Evolutionary conservation across 2,329 filamentous ascomycete species (phyloP).

Genomic region (Pestalotiopsis sp.): DNA sequence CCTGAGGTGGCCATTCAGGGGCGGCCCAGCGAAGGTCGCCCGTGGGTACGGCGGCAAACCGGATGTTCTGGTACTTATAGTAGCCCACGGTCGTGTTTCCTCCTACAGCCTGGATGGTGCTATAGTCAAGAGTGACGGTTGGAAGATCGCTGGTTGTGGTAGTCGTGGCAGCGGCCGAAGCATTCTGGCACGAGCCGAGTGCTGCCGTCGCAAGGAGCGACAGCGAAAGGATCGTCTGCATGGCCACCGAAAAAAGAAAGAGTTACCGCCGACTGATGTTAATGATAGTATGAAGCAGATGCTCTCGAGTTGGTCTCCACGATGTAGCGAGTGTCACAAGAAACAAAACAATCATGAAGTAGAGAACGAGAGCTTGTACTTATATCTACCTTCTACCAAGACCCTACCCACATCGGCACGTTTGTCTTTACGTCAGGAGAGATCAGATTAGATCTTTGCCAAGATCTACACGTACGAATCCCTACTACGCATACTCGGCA

Average conservation of each 20-base stretch:
- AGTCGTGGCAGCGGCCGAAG: neutral
- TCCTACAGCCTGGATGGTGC: constrained; percentile 25
- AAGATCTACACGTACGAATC: neutral
- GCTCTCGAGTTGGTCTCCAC: neutral
- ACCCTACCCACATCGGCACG: neutral
- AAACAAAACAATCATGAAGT: neutral
- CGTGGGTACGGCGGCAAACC: constrained; percentile 36
- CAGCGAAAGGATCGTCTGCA: neutral
- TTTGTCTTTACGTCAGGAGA: neutral
- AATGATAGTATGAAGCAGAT: neutral
- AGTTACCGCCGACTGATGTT: neutral
- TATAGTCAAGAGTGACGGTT: constrained; percentile 31
- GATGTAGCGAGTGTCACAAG: neutral
- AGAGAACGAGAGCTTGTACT: neutral
- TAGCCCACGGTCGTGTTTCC: constrained; percentile 28
- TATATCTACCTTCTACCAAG: neutral
- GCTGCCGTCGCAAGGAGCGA: neutral
- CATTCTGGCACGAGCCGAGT: constrained; percentile 5
- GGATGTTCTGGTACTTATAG: constrained; percentile 39
- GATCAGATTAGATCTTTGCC: neutral
- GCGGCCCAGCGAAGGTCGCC: constrained; percentile 36
- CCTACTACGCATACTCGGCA: neutral
- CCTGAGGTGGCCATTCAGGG: constrained; percentile 35
- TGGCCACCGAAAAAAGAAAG: neutral
- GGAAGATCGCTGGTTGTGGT: constrained; percentile 14